Percentiles rank a stretch among this genome's conserved stretches.
Evolutionary conservation across 441 rosid species (phyloP).

Genomic region (Pelargonium cotyledonis): DNA sequence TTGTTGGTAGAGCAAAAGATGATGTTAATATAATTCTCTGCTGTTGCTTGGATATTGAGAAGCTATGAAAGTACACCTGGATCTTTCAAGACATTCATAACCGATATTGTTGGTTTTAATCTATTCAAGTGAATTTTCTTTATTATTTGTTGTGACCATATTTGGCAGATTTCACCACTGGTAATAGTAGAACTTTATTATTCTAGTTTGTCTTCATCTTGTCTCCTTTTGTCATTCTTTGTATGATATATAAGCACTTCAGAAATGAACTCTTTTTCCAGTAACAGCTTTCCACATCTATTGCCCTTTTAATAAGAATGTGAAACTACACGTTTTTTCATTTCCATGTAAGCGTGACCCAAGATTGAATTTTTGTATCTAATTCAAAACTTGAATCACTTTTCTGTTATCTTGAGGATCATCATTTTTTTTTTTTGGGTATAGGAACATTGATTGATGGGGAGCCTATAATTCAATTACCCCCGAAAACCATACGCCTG

Average conservation of each 20-base stretch:
- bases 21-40: background rate
- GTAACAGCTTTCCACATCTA: background rate
- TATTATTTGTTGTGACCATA: background rate
- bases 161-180: background rate
- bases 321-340: background rate
- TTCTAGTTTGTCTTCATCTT: background rate
- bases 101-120: background rate
- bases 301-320: background rate
- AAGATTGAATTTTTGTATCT: background rate
- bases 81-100: background rate
- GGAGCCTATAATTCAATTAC: slow-evolving; percentile 71
- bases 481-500: slow-evolving; percentile 64
- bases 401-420: slow-evolving; percentile 23
- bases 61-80: background rate
- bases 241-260: background rate
- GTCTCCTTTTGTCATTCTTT: background rate
- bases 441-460: slow-evolving; percentile 81
- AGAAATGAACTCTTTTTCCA: background rate
- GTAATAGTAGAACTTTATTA: background rate
- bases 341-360: too few species aligned
- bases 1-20: background rate
- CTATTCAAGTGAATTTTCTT: background rate
- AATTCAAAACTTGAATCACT: slow-evolving; percentile 10
- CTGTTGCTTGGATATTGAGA: background rate
- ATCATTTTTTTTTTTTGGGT: slow-evolving; percentile 25